phyloP scores from a whole-genome alignment of 805 yeast genomes.

The Candida nitratophila region DNA sequence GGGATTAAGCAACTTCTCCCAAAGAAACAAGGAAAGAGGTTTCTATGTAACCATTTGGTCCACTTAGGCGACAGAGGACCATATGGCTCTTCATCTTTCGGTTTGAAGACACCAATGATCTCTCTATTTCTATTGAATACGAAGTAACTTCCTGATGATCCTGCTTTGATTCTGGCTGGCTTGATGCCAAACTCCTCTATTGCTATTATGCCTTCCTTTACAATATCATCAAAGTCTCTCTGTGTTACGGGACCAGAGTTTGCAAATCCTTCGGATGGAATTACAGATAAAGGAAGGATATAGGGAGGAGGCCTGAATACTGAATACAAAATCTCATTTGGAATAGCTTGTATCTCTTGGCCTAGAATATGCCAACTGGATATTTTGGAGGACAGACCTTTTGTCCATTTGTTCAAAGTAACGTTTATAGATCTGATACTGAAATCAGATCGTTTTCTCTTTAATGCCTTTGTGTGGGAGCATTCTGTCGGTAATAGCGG shows the following conservation, averaged over 20 bases:
- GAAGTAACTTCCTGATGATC: constrained; percentile 69
- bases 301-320: constrained; percentile 41
- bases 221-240: constrained; percentile 30
- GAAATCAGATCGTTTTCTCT: constrained; percentile 3
- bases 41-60: constrained; percentile 74
- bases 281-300: constrained; percentile 16
- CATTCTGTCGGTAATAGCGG: background rate
- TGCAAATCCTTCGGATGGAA: constrained; percentile 21
- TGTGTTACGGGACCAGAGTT: constrained; percentile 20
- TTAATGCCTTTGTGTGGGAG: background rate
- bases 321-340: constrained; percentile 43
- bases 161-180: constrained; percentile 52
- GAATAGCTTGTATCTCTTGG: constrained; percentile 15
- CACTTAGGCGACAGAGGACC: constrained; percentile 74
- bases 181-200: constrained; percentile 33
- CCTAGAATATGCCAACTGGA: constrained; percentile 6
- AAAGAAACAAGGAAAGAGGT: constrained; percentile 70
- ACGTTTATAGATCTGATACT: constrained; percentile 5
- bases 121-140: constrained; percentile 30
- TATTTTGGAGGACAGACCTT: constrained; percentile 6
- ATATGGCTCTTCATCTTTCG: constrained; percentile 76
- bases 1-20: constrained; percentile 70
- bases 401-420: constrained; percentile 12
- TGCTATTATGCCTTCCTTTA: constrained; percentile 37
- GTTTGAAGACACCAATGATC: constrained; percentile 61